phyloP scores from a whole-genome alignment of 345 rosid species.

The Barbarea vulgaris region DNA sequence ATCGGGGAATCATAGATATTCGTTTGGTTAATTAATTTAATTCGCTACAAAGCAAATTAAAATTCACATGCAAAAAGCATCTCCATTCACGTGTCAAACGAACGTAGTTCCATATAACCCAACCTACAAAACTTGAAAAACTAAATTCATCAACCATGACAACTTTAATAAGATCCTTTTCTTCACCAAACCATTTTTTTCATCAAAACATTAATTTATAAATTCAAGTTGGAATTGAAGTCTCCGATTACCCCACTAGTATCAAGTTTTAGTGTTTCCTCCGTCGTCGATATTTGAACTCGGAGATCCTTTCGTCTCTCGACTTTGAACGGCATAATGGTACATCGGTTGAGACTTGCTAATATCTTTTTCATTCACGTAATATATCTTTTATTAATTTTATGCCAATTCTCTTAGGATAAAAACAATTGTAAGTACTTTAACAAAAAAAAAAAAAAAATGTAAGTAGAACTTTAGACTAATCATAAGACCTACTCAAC shows the following conservation, averaged over 20 bases:
- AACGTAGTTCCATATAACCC: conserved; percentile 22
- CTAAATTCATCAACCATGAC: not conserved
- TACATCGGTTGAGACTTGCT: not conserved
- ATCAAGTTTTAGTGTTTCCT: not conserved
- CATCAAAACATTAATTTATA: not conserved
- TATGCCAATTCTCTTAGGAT: not conserved
- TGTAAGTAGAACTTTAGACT: not conserved
- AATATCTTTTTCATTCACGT: not conserved
- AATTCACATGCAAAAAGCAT: conserved; percentile 42
- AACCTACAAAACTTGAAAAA: not conserved
- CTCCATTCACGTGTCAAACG: conserved; percentile 38
- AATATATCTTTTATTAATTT: not conserved
- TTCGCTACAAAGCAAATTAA: conserved; percentile 23
- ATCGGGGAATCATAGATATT: conserved; percentile 28
- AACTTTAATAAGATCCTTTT: not conserved
- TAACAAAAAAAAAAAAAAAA: too few relatives aligned
- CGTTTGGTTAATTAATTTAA: conserved; percentile 21
- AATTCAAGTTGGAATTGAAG: not conserved
- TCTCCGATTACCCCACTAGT: not conserved
- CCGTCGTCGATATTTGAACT: not conserved
- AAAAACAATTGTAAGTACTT: too few relatives aligned
- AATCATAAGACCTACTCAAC: conserved; percentile 22
- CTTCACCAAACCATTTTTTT: conserved; percentile 5
- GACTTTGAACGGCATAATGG: not conserved
- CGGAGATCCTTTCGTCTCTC: not conserved